A percentile compares a stretch with the other conserved stretches of the same genome.
Evolutionary conservation across 108 stramenopile genomes (phyloP).

Genomic region (Skeletonema grethae): DNA sequence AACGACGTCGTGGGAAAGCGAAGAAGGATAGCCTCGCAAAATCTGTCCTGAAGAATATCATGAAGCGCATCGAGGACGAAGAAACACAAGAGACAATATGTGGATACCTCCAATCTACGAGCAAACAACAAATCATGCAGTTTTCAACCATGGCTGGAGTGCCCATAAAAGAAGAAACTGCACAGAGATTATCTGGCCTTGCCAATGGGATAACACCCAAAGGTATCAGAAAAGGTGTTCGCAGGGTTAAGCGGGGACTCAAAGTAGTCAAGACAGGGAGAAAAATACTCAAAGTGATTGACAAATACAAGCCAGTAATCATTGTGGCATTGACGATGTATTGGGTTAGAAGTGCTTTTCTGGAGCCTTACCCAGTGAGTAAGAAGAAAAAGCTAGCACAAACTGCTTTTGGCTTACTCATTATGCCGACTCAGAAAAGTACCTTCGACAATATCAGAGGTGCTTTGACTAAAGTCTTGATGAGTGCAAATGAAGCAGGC

Average conservation of each 20-base stretch:
- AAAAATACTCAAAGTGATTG: constrained; percentile 55
- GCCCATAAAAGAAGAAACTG: constrained; percentile 52
- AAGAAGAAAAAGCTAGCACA: constrained; percentile 31
- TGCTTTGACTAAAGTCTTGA: constrained; percentile 46
- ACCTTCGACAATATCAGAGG: constrained; percentile 32
- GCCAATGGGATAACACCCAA: constrained; percentile 67
- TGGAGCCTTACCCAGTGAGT: constrained; percentile 53
- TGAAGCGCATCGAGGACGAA: constrained; percentile 73
- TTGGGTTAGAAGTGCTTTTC: constrained; percentile 74
- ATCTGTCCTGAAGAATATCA: constrained; percentile 59
- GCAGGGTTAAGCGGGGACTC: constrained; percentile 47
- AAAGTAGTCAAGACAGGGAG: constrained; percentile 54
- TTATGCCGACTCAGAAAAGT: constrained; percentile 52
- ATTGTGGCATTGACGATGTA: constrained; percentile 47
- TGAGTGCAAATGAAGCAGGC: constrained; percentile 48
- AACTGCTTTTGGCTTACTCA: constrained; percentile 26
- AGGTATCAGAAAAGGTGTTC: constrained; percentile 53
- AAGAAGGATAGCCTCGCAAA: constrained; percentile 56
- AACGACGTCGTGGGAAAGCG: constrained; percentile 24
- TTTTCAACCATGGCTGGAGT: constrained; percentile 71
- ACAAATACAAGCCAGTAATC: constrained; percentile 70
- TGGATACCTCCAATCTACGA: constrained; percentile 57
- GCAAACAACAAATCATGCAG: constrained; percentile 56
- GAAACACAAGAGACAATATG: constrained; percentile 69
- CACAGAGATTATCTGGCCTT: constrained; percentile 46